Conservation (phyloP, 2,329 filamentous ascomycete genomes). For the Grosmannia huntii region DNA sequence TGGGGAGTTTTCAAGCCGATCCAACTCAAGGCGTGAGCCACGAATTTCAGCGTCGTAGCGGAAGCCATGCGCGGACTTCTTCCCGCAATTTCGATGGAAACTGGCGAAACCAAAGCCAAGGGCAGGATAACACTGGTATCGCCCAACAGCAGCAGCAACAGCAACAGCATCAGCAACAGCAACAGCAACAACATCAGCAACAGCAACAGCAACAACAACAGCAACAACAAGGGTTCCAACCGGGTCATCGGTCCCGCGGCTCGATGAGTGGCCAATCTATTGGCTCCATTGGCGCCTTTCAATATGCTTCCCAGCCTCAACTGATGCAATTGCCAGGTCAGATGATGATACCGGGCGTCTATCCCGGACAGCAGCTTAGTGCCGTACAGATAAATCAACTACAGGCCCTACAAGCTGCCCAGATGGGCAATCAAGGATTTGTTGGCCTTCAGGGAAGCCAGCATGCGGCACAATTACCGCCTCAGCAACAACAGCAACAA, state of each 20-base stretch:
- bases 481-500: conserved; percentile 61
- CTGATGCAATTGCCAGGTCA: conserved; percentile 77
- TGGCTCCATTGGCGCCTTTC: conserved; percentile 71
- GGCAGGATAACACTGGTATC: conserved; percentile 41
- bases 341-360: conserved; percentile 77
- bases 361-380: conserved; percentile 69
- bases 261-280: conserved; percentile 81
- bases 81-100: conserved; percentile 97
- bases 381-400: conserved; percentile 80
- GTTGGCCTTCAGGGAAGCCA: conserved; percentile 58
- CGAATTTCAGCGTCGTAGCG: conserved; percentile 59
- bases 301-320: conserved; percentile 78
- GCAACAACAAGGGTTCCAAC: conserved; percentile 68
- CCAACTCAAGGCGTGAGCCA: conserved; percentile 24
- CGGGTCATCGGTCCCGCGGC: conserved; percentile 73
- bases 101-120: conserved; percentile 71
- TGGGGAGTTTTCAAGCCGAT: conserved; percentile 38
- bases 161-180: conserved; percentile 32
- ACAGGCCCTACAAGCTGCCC: conserved; percentile 81
- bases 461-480: conserved; percentile 48
- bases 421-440: conserved; percentile 65
- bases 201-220: conserved; percentile 23
- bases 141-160: conserved; percentile 36
- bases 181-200: conserved; percentile 31
- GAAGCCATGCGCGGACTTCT: conserved; percentile 66